phyloP scores from a whole-genome alignment of 208 protist genomes.

The Leishmania guyanensis region DNA sequence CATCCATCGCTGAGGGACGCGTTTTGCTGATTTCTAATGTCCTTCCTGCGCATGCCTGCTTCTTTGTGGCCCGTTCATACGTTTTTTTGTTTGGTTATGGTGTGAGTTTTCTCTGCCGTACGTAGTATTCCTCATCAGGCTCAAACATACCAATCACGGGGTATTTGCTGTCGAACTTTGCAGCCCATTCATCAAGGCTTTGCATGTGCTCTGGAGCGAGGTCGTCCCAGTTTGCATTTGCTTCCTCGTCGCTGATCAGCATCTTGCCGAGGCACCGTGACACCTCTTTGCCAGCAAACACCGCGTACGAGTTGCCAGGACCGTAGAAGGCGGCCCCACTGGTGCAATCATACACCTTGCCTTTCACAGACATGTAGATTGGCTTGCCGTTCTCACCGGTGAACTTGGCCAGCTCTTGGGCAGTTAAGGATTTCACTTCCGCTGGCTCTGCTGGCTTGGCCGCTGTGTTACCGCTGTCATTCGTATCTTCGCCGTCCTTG shows the following conservation, averaged over 20 bases:
- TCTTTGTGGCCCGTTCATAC: not conserved
- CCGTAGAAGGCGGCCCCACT: conserved; percentile 74
- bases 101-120: too few species aligned
- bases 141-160: conserved; percentile 59
- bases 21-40: not conserved
- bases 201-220: conserved; percentile 62
- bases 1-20: not conserved
- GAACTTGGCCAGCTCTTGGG: conserved; percentile 47
- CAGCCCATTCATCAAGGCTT: conserved; percentile 73
- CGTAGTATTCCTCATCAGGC: conserved; percentile 22
- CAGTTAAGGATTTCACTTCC: conserved; percentile 44
- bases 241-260: conserved; percentile 75
- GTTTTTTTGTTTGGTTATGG: conserved; percentile 9
- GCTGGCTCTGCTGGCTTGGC: not conserved
- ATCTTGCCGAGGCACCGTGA: conserved; percentile 86
- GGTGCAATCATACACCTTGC: conserved; percentile 80
- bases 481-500: not conserved
- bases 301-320: conserved; percentile 65
- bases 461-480: not conserved
- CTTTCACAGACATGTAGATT: conserved; percentile 83
- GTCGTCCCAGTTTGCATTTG: conserved; percentile 77
- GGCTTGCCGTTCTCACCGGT: conserved; percentile 41
- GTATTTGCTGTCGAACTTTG: conserved; percentile 81
- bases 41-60: not conserved
- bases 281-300: conserved; percentile 83